Evolutionary conservation across 2,329 filamentous ascomycete species (phyloP), one percentile per base, ranked within the genome.

Genomic region (Ophiostoma novo-ulmi): DNA sequence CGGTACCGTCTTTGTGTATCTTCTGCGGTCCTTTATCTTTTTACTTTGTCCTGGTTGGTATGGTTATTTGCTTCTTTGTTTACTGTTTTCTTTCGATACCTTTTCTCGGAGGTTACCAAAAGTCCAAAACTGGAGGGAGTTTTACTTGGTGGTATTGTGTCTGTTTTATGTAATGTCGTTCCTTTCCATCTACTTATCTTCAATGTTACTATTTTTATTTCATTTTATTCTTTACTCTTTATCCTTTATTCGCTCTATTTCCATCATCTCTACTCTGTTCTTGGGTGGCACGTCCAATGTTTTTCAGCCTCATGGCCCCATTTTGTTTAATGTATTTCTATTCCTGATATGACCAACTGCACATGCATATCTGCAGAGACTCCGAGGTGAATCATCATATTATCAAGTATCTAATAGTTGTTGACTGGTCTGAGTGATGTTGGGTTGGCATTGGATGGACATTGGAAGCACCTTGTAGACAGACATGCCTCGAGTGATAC

Each of bases 61-160:
- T 58, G n/a, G 7, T 58, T 58, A 26, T 48, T 8, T 20, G 10
- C 13, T 55, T n/a, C 26, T 41, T n/a, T 61, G 26, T 20, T n/a
- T 5, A 44, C 44, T 14, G n/a, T n/a, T 20, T 8, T n/a, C 36
- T 39, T 39, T 65, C 36, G 35, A 38, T 65, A 65, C 63, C 35
- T 65, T 41, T 65, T n/a, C n/a, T 65, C 36, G 63, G 35, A 38
- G 35, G 41, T 8, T 35, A 48, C 68, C 68, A 41, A 63, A 63
- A 63, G 58, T 63, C 58, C 26, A 35, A 55, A 22, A 63, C 58
- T 63, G 58, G 58, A 63, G 58, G 58, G 26, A 35, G 52, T 58
- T 63, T 35, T 63, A 36, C 22, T 63, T 35, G 58, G 58, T 36
- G 58, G 58, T 63, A 35, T 63, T 63, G 58, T 55, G 11, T 48